Evolutionary conservation across 2,329 filamentous ascomycete species (phyloP).

Genomic region (Fusarium luffae): DNA sequence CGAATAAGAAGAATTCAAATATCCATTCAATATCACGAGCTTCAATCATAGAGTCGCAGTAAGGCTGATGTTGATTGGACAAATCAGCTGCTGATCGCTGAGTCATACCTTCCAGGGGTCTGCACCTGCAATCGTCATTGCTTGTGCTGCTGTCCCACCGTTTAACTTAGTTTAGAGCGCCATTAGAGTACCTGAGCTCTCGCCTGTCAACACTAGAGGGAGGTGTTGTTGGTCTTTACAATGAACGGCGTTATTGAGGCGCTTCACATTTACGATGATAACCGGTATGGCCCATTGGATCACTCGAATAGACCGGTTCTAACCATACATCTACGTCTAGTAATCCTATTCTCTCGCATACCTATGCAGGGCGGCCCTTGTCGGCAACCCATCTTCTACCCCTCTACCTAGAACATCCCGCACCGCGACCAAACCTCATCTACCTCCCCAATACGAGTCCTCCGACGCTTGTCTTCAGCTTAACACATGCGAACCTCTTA

Average conservation of each 20-base stretch:
- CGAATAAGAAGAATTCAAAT: not conserved
- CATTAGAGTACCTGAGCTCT: not conserved
- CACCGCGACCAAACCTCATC: constrained; percentile 85
- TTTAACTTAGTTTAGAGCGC: not conserved
- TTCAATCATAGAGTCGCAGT: constrained; percentile 24
- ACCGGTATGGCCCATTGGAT: constrained; percentile 69
- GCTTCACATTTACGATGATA: constrained; percentile 96
- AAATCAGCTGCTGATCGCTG: constrained; percentile 27
- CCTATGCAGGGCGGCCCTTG: constrained; percentile 84
- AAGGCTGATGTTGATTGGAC: constrained; percentile 38
- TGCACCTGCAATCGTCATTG: constrained; percentile 48
- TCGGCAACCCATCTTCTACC: constrained; percentile 81
- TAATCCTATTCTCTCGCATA: constrained; percentile 86
- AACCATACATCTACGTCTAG: constrained; percentile 57
- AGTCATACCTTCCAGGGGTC: constrained; percentile 40
- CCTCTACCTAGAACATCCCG: constrained; percentile 84
- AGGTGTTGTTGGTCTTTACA: constrained; percentile 54
- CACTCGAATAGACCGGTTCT: constrained; percentile 30
- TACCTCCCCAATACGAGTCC: constrained; percentile 86
- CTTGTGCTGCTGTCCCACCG: constrained; percentile 14
- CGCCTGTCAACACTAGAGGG: constrained; percentile 36
- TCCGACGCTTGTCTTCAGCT: constrained; percentile 87
- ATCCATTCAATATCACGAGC: constrained; percentile 29
- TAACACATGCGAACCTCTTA: constrained; percentile 86
- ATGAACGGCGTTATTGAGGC: constrained; percentile 94